phyloP scores from a whole-genome alignment of 2,329 filamentous ascomycete species.

The Botrytis pseudocinerea region DNA sequence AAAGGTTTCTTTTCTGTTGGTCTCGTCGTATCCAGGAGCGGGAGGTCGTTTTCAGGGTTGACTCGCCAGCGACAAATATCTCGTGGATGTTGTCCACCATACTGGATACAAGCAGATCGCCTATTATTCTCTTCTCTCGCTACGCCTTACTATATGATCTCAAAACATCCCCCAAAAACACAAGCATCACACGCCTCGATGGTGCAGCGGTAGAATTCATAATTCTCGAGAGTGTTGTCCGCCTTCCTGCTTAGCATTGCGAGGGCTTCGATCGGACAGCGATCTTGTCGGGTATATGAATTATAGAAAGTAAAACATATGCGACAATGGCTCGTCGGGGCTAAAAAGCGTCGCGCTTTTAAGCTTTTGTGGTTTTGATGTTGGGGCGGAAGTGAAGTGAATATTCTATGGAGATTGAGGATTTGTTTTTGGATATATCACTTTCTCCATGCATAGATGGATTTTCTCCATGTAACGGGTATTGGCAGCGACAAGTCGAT shows the following conservation, averaged over 20 bases:
- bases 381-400: neutral
- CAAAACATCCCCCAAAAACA: neutral
- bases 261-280: neutral
- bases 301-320: neutral
- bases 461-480: neutral
- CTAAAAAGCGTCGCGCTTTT: neutral
- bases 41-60: neutral
- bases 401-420: neutral
- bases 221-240: neutral
- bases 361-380: neutral
- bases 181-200: slow-evolving; percentile 12
- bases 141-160: neutral
- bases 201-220: slow-evolving; percentile 7
- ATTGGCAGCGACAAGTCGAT: neutral
- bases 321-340: neutral
- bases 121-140: neutral
- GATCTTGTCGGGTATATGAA: neutral
- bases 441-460: neutral
- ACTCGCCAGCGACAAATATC: neutral
- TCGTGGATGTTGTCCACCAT: neutral
- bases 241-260: neutral
- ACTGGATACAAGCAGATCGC: neutral
- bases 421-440: neutral
- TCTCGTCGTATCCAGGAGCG: neutral
- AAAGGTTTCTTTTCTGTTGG: neutral